These are phyloP conservation scores for Dryadomyces quercus-mongolicae DNA, from an alignment of 2,329 filamentous ascomycete species.

Conservation along the genomic window DNA sequence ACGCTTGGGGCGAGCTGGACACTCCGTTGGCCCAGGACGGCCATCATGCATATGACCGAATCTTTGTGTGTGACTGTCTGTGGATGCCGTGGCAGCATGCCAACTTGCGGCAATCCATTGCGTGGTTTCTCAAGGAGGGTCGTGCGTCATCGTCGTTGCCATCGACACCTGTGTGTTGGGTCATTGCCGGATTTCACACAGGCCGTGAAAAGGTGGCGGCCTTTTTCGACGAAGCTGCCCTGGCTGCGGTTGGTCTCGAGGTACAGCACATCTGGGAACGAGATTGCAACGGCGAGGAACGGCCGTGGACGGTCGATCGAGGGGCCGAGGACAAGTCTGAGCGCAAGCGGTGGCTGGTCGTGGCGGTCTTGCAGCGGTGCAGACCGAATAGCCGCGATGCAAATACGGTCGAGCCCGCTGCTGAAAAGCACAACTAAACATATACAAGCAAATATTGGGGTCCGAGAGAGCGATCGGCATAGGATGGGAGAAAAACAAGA, in stretches of 20 bases:
- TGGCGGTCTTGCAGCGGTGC: conserved; percentile 32
- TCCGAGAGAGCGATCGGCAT: background rate
- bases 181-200: conserved; percentile 63
- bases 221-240: conserved; percentile 44
- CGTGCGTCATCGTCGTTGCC: conserved; percentile 5
- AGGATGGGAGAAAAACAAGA: background rate
- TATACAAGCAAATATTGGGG: too few species aligned
- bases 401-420: too few species aligned
- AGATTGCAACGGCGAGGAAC: conserved; percentile 50
- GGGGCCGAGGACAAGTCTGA: conserved; percentile 48
- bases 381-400: background rate
- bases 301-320: conserved; percentile 48
- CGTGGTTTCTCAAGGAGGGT: conserved; percentile 40
- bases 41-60: conserved; percentile 39
- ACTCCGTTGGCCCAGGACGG: conserved; percentile 12
- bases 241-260: conserved; percentile 39
- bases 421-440: too few species aligned
- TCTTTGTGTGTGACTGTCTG: conserved; percentile 61
- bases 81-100: conserved; percentile 65
- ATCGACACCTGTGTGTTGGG: conserved; percentile 40
- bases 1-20: conserved; percentile 49
- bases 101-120: conserved; percentile 51
- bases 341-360: conserved; percentile 59
- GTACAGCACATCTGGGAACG: conserved; percentile 57
- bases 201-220: conserved; percentile 51